A percentile compares a stretch with the other conserved stretches of the same genome.
phyloP scores from a whole-genome alignment of 2,329 filamentous ascomycete genomes.

The Diaporthe sp. region DNA sequence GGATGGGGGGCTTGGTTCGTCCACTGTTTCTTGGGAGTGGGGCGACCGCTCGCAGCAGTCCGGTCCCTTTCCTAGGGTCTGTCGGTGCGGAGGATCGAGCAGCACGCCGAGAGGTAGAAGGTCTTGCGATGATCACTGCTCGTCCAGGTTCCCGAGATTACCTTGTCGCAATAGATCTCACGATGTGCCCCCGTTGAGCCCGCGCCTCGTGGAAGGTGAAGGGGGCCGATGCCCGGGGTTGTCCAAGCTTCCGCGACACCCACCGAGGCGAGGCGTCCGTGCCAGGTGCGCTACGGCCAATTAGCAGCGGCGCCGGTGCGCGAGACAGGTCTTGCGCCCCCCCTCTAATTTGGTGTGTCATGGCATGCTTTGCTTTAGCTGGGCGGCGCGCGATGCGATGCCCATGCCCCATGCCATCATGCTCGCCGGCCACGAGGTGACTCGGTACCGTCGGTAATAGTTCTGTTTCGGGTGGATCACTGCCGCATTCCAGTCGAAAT shows the following conservation, averaged over 20 bases:
- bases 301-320: conserved; percentile 26
- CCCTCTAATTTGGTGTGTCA: conserved; percentile 27
- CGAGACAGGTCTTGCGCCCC: conserved; percentile 29
- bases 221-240: conserved; percentile 3
- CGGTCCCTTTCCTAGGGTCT: conserved; percentile 10
- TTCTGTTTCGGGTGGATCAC: conserved; percentile 17
- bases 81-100: conserved; percentile 9
- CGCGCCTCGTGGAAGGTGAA: conserved; percentile 9
- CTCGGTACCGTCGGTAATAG: conserved; percentile 13
- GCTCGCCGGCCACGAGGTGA: conserved; percentile 25
- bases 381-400: conserved; percentile 15
- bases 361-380: conserved; percentile 19
- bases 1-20: conserved; percentile 18
- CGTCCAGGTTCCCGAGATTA: conserved; percentile 17
- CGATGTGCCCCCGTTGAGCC: conserved; percentile 19
- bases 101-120: not conserved
- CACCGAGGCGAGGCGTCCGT: conserved; percentile 22
- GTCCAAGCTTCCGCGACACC: conserved; percentile 21
- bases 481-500: conserved; percentile 25
- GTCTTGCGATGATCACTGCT: conserved; percentile 22
- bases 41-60: conserved; percentile 16
- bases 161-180: conserved; percentile 23
- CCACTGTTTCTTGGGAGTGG: conserved; percentile 21
- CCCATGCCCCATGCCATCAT: conserved; percentile 22
- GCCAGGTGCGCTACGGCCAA: conserved; percentile 18